A percentile compares a stretch with the other conserved stretches of the same genome.
These are phyloP conservation scores for Hypoxylon intermedium DNA, from an alignment of 495 filamentous ascomycete species.

Conservation along the genomic window DNA sequence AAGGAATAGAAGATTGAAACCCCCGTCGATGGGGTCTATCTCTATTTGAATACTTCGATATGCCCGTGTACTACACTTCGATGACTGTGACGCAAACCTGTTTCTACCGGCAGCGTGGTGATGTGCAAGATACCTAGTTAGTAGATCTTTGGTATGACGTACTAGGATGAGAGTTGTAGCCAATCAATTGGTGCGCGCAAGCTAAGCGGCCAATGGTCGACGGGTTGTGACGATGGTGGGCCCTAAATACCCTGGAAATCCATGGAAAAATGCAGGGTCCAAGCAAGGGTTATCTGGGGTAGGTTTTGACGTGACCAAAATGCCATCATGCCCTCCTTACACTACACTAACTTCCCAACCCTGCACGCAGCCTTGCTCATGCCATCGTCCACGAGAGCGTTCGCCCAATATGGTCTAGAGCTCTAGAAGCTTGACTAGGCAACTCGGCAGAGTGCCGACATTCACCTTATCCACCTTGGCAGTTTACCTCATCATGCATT, in stretches of 20 bases:
- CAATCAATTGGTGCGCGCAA: constrained; percentile 10
- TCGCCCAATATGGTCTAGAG: neutral
- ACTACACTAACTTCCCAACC: neutral
- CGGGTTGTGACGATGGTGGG: constrained; percentile 22
- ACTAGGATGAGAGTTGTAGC: constrained; percentile 7
- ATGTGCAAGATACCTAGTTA: constrained; percentile 28
- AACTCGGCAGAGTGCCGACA: neutral
- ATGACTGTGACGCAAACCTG: constrained; percentile 32
- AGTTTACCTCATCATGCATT: constrained; percentile 30
- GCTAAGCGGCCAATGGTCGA: constrained; percentile 11
- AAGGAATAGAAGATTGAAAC: neutral
- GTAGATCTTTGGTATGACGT: constrained; percentile 34
- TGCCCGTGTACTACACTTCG: constrained; percentile 20
- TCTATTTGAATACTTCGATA: constrained; percentile 25
- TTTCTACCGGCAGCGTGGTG: constrained; percentile 15
- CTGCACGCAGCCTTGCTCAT: constrained; percentile 3
- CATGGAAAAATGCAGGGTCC: constrained; percentile 26
- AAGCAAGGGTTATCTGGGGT: constrained; percentile 1
- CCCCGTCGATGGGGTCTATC: neutral
- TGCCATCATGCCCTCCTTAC: constrained; percentile 15
- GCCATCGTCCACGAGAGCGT: neutral
- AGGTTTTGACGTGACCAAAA: constrained; percentile 13
- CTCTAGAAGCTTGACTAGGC: constrained; percentile 7
- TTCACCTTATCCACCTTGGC: neutral
- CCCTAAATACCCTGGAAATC: constrained; percentile 18